Percentiles rank a stretch among this genome's conserved stretches.
Conservation (phyloP, 148 eudicot genomes). For the Vaccinium corymbosum region DNA sequence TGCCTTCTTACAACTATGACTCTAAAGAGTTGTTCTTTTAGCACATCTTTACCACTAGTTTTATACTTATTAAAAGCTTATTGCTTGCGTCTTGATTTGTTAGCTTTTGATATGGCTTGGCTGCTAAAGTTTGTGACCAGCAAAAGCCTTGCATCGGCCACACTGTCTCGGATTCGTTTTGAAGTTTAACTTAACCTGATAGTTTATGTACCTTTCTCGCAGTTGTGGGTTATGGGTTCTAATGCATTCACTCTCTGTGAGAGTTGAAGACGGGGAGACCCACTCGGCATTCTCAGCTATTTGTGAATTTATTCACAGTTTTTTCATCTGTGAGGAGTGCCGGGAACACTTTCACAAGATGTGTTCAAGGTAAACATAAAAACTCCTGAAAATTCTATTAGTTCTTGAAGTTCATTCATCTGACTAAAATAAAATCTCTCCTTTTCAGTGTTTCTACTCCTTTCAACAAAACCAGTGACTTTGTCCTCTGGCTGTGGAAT, state of each 20-base stretch:
- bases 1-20: background rate
- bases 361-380: constrained; percentile 71
- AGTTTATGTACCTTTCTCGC: constrained; percentile 31
- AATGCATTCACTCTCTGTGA: constrained; percentile 89
- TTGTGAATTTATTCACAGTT: constrained; percentile 78
- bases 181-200: background rate
- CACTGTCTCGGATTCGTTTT: background rate
- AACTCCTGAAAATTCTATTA: constrained; percentile 12
- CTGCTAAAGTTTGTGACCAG: background rate
- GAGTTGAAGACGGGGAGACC: constrained; percentile 86
- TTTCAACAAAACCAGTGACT: constrained; percentile 71
- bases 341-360: constrained; percentile 82
- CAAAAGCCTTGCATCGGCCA: background rate
- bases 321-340: constrained; percentile 93
- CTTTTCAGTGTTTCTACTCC: constrained; percentile 62
- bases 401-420: constrained; percentile 11
- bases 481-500: constrained; percentile 88
- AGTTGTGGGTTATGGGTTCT: constrained; percentile 98
- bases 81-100: background rate
- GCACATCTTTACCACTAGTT: background rate
- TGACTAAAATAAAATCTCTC: constrained; percentile 9
- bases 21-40: background rate
- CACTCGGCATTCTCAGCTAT: constrained; percentile 67
- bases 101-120: background rate
- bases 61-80: background rate